A percentile compares a stretch with the other conserved stretches of the same genome.
phyloP scores from a whole-genome alignment of 176 grass and related monocot species.

The Bromus sterilis region DNA sequence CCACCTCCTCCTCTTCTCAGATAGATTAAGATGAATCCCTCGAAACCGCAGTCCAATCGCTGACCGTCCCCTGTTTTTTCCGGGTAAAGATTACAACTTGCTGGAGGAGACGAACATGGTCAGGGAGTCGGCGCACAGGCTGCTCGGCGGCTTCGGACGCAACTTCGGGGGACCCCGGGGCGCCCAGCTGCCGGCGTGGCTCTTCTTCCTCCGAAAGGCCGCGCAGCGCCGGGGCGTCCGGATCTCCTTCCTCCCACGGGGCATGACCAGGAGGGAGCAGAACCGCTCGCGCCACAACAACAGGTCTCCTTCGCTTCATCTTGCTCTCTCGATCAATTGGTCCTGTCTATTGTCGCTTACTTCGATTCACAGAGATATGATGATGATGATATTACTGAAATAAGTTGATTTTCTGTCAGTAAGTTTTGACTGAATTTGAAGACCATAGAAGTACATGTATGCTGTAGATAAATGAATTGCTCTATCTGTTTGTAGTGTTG shows the following conservation, averaged over 20 bases:
- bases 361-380: background rate
- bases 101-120: constrained; percentile 73
- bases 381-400: background rate
- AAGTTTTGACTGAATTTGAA: background rate
- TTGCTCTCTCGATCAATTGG: background rate
- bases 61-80: background rate
- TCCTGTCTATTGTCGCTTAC: background rate
- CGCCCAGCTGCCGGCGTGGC: constrained; percentile 30
- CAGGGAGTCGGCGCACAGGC: constrained; percentile 54
- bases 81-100: constrained; percentile 55
- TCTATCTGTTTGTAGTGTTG: background rate
- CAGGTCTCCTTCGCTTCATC: constrained; percentile 21
- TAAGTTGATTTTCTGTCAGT: background rate
- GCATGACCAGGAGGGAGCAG: constrained; percentile 71
- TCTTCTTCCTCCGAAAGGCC: constrained; percentile 41
- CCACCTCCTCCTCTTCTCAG: background rate
- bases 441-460: background rate
- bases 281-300: constrained; percentile 41
- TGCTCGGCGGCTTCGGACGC: constrained; percentile 38
- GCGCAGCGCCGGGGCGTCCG: constrained; percentile 27
- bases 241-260: constrained; percentile 61
- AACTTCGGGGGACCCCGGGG: background rate
- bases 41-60: background rate
- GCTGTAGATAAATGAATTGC: background rate
- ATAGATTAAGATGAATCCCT: too few species aligned